Evolutionary conservation across 225 moss, liverwort and hornwort genomes (phyloP), one percentile per base, ranked within the genome.

Genomic region (Bryum argenteum): DNA sequence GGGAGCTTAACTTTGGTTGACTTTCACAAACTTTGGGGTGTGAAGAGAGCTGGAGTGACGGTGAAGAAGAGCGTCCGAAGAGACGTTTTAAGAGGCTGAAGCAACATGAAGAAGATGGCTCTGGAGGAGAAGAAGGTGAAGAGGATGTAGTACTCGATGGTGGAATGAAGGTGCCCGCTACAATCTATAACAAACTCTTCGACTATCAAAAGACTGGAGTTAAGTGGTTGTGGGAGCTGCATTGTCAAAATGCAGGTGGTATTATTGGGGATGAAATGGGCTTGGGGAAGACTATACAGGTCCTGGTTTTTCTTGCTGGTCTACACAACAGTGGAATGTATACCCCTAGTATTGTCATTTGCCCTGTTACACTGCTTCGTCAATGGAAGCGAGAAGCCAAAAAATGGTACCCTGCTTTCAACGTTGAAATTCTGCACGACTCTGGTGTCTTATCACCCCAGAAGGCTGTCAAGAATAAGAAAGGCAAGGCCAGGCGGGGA

Each of bases 221-320:
- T 54, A 98, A 94, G 78, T 98, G 97, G 94, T 74, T 98, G 78
- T 98, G 94, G 97, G 97, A 94, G 71, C 77, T 98, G 11, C 97
- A 94, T 68, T 98, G 91, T 67, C 97, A 92, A 71, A 98, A 83
- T 63, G 90, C 94, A 44, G 97, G 97, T 66, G 97, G 97, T 17
- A 86, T 98, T 44, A 98, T 94, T 39, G 97, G 97, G 47, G 97
- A 98, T 69, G 97, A 98, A 85, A 98, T 94, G 97, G 97, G 97
- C 65, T 85, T 98, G 60, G 97, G 97, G 17, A 98, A 98, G 74
- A 98, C 97, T 9, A 83, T 98, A 28, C 97, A 98, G 82, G 61
- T 94, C 24, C 81, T 86, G 75, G 86, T 90, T 0, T 94, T 98
- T 59, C 70, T 98, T 73, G 89, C 91, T 61, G 92, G 85, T 75